Evolutionary conservation across 2,329 filamentous ascomycete species (phyloP), one percentile per base, ranked within the genome.

Genomic region (Cryphonectria parasitica): DNA sequence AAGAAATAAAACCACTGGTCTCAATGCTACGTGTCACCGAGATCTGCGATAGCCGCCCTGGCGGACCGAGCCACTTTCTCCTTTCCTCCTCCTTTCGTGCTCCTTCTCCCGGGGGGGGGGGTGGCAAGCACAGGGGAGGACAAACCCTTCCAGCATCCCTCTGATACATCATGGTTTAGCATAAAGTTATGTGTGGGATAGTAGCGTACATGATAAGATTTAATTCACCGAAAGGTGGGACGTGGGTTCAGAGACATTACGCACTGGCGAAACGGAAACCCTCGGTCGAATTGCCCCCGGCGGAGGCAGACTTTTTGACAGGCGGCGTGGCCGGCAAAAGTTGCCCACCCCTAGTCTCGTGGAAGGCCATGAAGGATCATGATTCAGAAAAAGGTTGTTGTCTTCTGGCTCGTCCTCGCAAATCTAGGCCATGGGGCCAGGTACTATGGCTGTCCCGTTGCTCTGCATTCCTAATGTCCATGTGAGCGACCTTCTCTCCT

Each of bases 11-110:
- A 60, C 25, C 25, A n/a, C 56, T 34, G 5, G 36, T 63, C 34
- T n/a, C 36, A 10, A 28, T 64, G 61, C 61, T 66, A 66, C 64
- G 28, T 58, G 52, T 66, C 64, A 66, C 64, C 52, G 52, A 56
- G 64, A 66, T 66, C 64, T 64, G 61, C 61, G 61, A 64, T 43
- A 45, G 61, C 61, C 49, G 64, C 25, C 25, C 41, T 17, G 15
- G 28, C 49, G 64, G 49, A 58, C 43, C 43, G 64, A 65, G 64
- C 45, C 43, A 52, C 34, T 13, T 13, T 13, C 13, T 28, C 25
- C 7, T 61, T n/a, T 39, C n/a, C 2, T 36, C 22, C 31, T 13
- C n/a, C 34, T 41, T 17, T n/a, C 45, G n/a, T n/a, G n/a, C 54
- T 13, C 34, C 36, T 66, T 56, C 31, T 56, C 64, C 49, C 31